These are phyloP conservation scores for Mortierella sp. DNA, from an alignment of 371 early-diverging fungal species.

Conservation along the genomic window DNA sequence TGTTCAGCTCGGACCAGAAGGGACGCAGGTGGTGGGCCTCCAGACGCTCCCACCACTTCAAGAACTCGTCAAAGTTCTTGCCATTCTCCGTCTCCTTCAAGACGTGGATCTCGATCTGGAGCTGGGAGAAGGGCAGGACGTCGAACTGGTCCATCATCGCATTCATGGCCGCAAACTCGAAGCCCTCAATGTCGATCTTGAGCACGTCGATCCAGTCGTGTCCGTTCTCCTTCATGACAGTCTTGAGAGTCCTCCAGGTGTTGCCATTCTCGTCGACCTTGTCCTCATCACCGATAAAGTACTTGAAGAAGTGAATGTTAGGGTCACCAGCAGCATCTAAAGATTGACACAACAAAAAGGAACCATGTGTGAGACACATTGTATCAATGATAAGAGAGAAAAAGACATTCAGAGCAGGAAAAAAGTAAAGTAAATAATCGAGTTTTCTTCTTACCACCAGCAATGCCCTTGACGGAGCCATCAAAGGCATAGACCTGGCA, in stretches of 20 bases:
- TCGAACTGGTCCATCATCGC: constrained; percentile 27
- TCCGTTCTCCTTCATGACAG: constrained; percentile 40
- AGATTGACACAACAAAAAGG: background rate
- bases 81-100: background rate
- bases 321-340: constrained; percentile 10
- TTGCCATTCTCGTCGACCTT: background rate
- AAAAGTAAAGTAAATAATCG: too few species aligned
- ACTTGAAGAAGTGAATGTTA: constrained; percentile 10
- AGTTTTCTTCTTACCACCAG: background rate
- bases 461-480: background rate
- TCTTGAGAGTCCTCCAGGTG: constrained; percentile 16
- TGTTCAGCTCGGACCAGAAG: constrained; percentile 11
- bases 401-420: background rate
- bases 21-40: background rate
- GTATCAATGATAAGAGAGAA: background rate
- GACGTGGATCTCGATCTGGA: constrained; percentile 33
- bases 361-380: background rate
- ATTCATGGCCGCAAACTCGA: constrained; percentile 17
- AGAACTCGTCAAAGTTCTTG: background rate
- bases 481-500: constrained; percentile 21
- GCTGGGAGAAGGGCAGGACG: constrained; percentile 39
- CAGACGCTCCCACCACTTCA: constrained; percentile 18
- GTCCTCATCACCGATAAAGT: constrained; percentile 5
- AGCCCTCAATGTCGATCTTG: constrained; percentile 32
- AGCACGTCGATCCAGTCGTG: constrained; percentile 44